Conservation (phyloP, 257 asterid species). For the Misopates orontium region DNA sequence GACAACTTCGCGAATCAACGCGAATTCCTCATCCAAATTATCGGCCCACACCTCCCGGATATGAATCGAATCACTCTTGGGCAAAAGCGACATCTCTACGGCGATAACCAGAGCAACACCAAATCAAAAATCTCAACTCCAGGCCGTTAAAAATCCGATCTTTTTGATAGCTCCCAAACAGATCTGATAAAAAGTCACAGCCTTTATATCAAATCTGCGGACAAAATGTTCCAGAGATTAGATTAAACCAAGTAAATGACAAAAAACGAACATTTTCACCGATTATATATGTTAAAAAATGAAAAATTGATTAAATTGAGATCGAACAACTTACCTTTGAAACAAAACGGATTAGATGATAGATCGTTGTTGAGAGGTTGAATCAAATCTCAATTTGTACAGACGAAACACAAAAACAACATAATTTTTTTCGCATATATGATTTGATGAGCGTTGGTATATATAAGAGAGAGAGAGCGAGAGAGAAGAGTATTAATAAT, state of each 20-base stretch:
- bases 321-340: constrained; percentile 5
- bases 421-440: neutral
- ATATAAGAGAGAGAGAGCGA: neutral
- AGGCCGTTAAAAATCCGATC: constrained; percentile 2
- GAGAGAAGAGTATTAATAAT: too few species aligned
- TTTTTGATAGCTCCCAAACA: neutral
- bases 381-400: neutral
- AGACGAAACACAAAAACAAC: neutral
- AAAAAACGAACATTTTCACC: neutral
- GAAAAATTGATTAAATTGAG: too few species aligned
- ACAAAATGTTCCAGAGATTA: neutral
- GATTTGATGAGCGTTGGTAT: neutral
- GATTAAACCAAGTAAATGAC: neutral
- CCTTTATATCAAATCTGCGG: neutral
- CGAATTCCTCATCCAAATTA: constrained; percentile 68
- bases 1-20: constrained; percentile 55
- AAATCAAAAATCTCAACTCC: neutral
- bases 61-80: constrained; percentile 60
- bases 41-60: constrained; percentile 79
- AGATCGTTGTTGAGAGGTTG: neutral
- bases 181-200: neutral
- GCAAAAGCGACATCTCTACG: constrained; percentile 58
- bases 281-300: neutral
- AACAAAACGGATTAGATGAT: neutral
- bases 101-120: neutral